Percentiles rank a stretch among this genome's conserved stretches.
Evolutionary conservation across 148 eudicot genomes (phyloP).

Genomic region (Simmondsia chinensis): DNA sequence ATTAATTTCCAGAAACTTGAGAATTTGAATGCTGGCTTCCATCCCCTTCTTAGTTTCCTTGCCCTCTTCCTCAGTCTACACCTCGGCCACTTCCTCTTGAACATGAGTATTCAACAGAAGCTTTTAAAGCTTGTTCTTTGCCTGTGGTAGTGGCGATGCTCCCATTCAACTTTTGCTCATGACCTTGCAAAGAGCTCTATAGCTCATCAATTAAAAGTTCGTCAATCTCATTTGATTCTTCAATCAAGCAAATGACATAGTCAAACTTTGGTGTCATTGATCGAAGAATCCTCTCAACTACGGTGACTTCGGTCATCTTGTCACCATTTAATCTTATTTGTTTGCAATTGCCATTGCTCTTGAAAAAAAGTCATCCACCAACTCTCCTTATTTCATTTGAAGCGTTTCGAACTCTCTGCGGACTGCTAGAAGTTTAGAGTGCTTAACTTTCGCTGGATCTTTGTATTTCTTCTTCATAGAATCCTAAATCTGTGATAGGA

Average conservation of each 20-base stretch:
- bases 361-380: constrained; percentile 1
- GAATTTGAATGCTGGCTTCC: not conserved
- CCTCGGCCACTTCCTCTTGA: constrained; percentile 11
- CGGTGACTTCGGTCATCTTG: too few relatives aligned
- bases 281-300: constrained; percentile 9
- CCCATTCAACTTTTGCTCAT: constrained; percentile 12
- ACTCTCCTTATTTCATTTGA: constrained; percentile 4
- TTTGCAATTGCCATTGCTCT: constrained; percentile 3
- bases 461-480: constrained; percentile 11
- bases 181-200: constrained; percentile 8
- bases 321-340: constrained; percentile 7
- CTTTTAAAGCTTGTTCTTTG: constrained; percentile 13
- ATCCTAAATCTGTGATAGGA: too few relatives aligned
- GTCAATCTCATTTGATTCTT: constrained; percentile 15
- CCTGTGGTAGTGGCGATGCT: not conserved
- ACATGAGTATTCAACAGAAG: not conserved
- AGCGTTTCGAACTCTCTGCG: constrained; percentile 2
- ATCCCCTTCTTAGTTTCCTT: not conserved
- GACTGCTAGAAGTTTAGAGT: not conserved
- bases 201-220: constrained; percentile 11
- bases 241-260: constrained; percentile 6
- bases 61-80: constrained; percentile 1
- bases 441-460: constrained; percentile 3
- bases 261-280: constrained; percentile 7
- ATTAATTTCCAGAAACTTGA: not conserved